Evolutionary conservation across 108 stramenopile genomes (phyloP), one percentile per base, ranked within the genome.

Genomic region (Pseudonitzschia multistriata): DNA sequence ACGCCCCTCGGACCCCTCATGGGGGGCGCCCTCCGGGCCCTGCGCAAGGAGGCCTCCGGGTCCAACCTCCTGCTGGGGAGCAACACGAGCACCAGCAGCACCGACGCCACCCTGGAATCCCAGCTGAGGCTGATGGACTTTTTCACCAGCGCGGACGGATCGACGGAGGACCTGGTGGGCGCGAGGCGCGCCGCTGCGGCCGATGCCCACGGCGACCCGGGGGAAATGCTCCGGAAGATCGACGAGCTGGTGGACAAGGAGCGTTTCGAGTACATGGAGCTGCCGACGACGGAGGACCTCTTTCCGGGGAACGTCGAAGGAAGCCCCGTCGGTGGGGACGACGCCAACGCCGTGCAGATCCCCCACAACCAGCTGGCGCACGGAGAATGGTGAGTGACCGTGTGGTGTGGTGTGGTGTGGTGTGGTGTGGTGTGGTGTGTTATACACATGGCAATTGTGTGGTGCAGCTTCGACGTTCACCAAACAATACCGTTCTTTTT

Each of bases 131-230:
- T 79, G 33, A 80, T 83, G 68, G 93, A 94, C 75, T 87, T 81
- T 42, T 64, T 94, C 36, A 83, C 84, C 1, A 74, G 86, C 5
- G 87, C 77, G 11, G 62, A 49, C 29, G 93, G 93, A 35, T 83
- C 88, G 1, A 89, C 88, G 3, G 88, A 94, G 72, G 88, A 91
- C 72, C 73, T 86, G 66, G 86, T 85, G 14, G 79, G 78, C 29
- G 42, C 60, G 24, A 72, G 93, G 13, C 73, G 88, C 30, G 77
- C 79, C 10, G 40, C 81, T 33, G 67, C 74, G 28, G 49, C 70
- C 66, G 78, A 68, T 13, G 45, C 65, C 62, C 76, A 72, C 79
- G 40, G 75, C 28, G 84, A 85, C 28, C 49, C 67, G 5, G 49
- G 70, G 14, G 73, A 78, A 14, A 69, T 79, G 55, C 48, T 81